phyloP scores from a whole-genome alignment of 1,139 yeast species.

The Suhomyces ambrosiae region DNA sequence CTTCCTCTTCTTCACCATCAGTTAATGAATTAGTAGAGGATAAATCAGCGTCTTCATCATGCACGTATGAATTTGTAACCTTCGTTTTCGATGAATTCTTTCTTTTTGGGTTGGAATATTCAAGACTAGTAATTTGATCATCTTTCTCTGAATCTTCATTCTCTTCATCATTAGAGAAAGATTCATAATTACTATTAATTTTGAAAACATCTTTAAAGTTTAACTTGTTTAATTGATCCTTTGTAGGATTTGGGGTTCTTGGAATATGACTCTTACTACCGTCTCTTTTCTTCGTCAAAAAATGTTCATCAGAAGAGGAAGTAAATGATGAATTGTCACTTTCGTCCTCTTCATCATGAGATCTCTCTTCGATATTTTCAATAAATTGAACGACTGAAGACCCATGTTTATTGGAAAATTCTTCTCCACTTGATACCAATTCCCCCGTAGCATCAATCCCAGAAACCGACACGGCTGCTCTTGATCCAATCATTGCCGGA shows the following conservation, averaged over 20 bases:
- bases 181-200: conserved; percentile 16
- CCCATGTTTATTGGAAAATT: conserved; percentile 11
- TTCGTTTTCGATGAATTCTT: conserved; percentile 14
- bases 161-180: conserved; percentile 21
- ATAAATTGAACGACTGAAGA: conserved; percentile 24
- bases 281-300: conserved; percentile 8
- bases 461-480: conserved; percentile 14
- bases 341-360: conserved; percentile 14
- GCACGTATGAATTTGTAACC: conserved; percentile 3
- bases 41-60: conserved; percentile 17
- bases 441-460: conserved; percentile 18
- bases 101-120: conserved; percentile 22
- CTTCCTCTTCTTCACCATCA: conserved; percentile 21
- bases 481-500: conserved; percentile 38
- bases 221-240: conserved; percentile 19
- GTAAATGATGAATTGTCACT: conserved; percentile 13
- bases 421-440: conserved; percentile 14
- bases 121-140: conserved; percentile 22
- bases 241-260: conserved; percentile 35
- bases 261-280: conserved; percentile 22
- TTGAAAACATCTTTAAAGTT: conserved; percentile 40
- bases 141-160: conserved; percentile 21
- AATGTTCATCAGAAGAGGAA: conserved; percentile 16
- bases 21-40: conserved; percentile 18
- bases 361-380: conserved; percentile 26